Base-by-base conservation (phyloP, 306 rosid genomes). In the Acacia confusa region DNA sequence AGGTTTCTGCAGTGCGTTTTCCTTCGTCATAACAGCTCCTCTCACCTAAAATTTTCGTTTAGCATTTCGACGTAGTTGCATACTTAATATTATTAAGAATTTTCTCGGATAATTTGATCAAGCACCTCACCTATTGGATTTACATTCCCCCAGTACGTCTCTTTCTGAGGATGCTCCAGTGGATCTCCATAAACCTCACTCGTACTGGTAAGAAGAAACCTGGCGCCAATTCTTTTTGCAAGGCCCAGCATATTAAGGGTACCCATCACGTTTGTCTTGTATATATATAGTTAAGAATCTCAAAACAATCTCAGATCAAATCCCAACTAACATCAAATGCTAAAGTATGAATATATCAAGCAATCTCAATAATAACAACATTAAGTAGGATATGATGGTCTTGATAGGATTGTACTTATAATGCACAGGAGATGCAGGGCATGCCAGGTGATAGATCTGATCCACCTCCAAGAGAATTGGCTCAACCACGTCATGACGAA, bases 161-260 rank as follows among this genome's bases (percentile, higher is more conserved):
- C 99, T 83, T 90, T 93, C 88, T 95, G 99, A 20, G 99, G 99
- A 90, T 95, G 99, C 91, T 95, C 94, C 74, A 95, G 84, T 0
- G 99, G 99, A 81, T 95, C 99, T 3, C 98, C 99, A 60, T 95
- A 93, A 25, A 95, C 99, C 91, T 95, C 99, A 81, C 98, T 95
- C 0, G 99, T 95, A 78, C 98, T 95, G 0, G 93, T 88, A 2
- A 90, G 88, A 78, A 92, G 84, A 90, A 92, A 92, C 86, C 94
- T 82, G 0, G 97, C 94, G 36, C 94, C 94, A 73, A 95, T 90
- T 76, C 99, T 85, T 93, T 93, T 95, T 1, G 99, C 99, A 81
- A 95, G 92, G 36, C 97, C 97, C 74, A 92, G 70, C 97, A 92
- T 92, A 71, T 92, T 92, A 45, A 92, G 86, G 9, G 94, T 92